A percentile compares a stretch with the other conserved stretches of the same genome.
phyloP scores from a whole-genome alignment of 2,329 filamentous ascomycete genomes.

The Fonsecaea pedrosoi region DNA sequence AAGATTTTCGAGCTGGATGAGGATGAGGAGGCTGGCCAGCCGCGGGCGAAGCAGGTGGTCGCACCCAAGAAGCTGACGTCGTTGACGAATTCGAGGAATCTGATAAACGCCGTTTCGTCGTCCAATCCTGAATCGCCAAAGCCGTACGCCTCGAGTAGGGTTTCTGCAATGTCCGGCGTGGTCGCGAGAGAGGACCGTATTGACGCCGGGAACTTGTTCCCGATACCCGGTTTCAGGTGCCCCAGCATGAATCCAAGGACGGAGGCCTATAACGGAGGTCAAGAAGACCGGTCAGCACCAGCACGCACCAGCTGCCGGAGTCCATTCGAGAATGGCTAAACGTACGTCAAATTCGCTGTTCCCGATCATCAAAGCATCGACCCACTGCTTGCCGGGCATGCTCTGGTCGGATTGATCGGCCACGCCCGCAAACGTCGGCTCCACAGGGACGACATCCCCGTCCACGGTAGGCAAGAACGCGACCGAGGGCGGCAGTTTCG shows the following conservation, averaged over 20 bases:
- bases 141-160: constrained; percentile 50
- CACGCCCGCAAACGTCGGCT: constrained; percentile 37
- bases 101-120: constrained; percentile 52
- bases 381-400: constrained; percentile 55
- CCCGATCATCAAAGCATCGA: constrained; percentile 55
- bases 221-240: constrained; percentile 27
- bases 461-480: constrained; percentile 52
- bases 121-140: constrained; percentile 44
- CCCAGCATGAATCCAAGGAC: constrained; percentile 26
- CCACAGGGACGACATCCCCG: constrained; percentile 48
- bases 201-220: constrained; percentile 30
- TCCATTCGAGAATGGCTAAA: constrained; percentile 13
- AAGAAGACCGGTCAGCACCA: background rate
- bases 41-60: constrained; percentile 49
- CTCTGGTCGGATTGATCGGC: constrained; percentile 39
- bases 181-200: constrained; percentile 24
- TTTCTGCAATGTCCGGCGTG: constrained; percentile 41
- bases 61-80: constrained; percentile 58
- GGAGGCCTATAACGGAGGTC: constrained; percentile 19
- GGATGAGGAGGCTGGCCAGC: constrained; percentile 41
- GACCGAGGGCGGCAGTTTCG: constrained; percentile 48
- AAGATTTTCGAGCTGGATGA: constrained; percentile 40
- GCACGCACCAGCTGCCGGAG: background rate
- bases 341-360: constrained; percentile 57
- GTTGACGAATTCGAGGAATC: constrained; percentile 53